These are phyloP conservation scores for Lenwebbia sp. DNA, from an alignment of 345 rosid genomes.

Conservation along the genomic window DNA sequence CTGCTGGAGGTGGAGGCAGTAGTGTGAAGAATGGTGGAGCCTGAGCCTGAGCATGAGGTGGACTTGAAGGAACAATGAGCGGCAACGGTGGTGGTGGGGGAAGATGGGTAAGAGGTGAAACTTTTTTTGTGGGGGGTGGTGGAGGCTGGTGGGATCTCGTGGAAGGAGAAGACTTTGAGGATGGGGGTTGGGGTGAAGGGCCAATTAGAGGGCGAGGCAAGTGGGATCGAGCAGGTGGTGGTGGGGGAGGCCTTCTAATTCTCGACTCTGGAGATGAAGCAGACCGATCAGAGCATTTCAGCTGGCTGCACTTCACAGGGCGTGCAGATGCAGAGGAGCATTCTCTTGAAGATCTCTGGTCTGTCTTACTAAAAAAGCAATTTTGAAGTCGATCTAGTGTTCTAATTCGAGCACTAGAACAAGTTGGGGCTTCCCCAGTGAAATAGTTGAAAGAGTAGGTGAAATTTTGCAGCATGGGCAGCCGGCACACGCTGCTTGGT, in stretches of 20 bases:
- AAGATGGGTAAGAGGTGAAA: conserved; percentile 3
- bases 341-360: conserved; percentile 48
- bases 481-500: conserved; percentile 37
- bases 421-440: conserved; percentile 29
- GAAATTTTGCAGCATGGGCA: conserved; percentile 49
- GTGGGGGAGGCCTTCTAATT: neutral
- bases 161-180: conserved; percentile 3
- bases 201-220: neutral
- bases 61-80: neutral
- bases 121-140: conserved; percentile 1
- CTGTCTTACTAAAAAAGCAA: conserved; percentile 31
- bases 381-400: conserved; percentile 32
- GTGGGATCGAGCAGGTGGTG: conserved; percentile 4
- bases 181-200: conserved; percentile 13
- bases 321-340: conserved; percentile 48
- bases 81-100: conserved; percentile 7
- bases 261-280: conserved; percentile 11
- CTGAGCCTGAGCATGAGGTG: neutral
- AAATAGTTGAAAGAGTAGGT: conserved; percentile 47
- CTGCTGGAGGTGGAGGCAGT: conserved; percentile 5
- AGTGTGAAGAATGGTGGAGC: neutral
- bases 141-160: neutral
- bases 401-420: conserved; percentile 12
- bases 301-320: conserved; percentile 33
- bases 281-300: conserved; percentile 27